Percentiles rank a stretch among this genome's conserved stretches.
Conservation (phyloP, 1,284 basidiomycete genomes). For the Omphalotus olearius region DNA sequence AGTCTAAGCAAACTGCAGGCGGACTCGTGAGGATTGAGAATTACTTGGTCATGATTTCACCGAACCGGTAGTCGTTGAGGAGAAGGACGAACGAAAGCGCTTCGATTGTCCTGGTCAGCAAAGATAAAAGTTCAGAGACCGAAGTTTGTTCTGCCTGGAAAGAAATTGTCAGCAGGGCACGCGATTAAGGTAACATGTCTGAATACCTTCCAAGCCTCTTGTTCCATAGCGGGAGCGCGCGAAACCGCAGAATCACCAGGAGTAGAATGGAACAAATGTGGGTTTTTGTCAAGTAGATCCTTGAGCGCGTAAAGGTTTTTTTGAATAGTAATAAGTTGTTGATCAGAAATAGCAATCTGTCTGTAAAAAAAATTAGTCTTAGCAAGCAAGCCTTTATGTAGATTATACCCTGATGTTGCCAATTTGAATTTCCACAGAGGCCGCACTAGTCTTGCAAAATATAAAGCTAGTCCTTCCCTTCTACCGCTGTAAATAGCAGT, state of each 20-base stretch:
- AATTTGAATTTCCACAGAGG: constrained; percentile 87
- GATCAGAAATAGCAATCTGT: constrained; percentile 59
- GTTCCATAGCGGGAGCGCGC: constrained; percentile 56
- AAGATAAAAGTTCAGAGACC: constrained; percentile 63
- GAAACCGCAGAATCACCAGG: constrained; percentile 59
- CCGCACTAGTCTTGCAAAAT: constrained; percentile 81
- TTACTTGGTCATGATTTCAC: constrained; percentile 83
- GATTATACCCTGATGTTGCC: constrained; percentile 52
- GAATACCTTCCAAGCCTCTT: constrained; percentile 80
- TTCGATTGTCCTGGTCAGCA: constrained; percentile 84
- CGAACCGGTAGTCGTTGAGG: constrained; percentile 86
- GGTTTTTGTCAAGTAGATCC: constrained; percentile 73
- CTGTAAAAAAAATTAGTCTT: constrained; percentile 30
- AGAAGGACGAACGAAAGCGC: constrained; percentile 92
- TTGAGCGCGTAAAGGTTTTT: constrained; percentile 76
- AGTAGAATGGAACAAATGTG: constrained; percentile 74
- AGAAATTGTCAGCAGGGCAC: constrained; percentile 9
- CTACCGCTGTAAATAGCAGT: constrained; percentile 82
- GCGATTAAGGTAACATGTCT: constrained; percentile 1
- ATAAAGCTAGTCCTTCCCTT: constrained; percentile 86
- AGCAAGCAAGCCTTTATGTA: background rate
- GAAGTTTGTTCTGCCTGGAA: constrained; percentile 76
- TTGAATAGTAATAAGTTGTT: constrained; percentile 64
- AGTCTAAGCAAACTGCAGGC: constrained; percentile 5
- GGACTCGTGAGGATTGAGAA: constrained; percentile 16